Evolutionary conservation across 2,329 filamentous ascomycete species (phyloP).

Genomic region (Alternaria incomplexa): DNA sequence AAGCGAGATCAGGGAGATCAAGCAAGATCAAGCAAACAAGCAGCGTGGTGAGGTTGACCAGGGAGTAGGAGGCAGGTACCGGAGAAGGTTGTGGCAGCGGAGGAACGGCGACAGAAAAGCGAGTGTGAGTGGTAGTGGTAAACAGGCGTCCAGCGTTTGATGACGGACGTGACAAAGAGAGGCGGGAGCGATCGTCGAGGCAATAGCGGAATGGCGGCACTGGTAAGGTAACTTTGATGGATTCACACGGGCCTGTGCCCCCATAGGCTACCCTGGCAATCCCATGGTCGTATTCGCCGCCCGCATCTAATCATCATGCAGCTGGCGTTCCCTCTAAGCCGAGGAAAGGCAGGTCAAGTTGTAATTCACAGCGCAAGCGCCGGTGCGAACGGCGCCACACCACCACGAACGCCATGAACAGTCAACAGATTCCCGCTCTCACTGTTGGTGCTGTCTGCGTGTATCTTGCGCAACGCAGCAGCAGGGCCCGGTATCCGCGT

Average conservation of each 20-base stretch:
- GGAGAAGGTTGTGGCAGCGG: neutral
- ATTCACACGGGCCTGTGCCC: neutral
- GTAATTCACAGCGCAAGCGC: neutral
- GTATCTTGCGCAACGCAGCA: neutral
- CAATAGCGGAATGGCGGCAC: neutral
- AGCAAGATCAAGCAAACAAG: constrained; percentile 1
- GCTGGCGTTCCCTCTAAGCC: neutral
- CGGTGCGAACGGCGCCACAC: neutral
- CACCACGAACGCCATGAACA: neutral
- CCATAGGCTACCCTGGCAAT: neutral
- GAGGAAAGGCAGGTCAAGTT: constrained; percentile 1
- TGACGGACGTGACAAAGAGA: constrained; percentile 11
- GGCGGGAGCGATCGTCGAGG: constrained; percentile 10
- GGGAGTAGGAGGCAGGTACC: neutral
- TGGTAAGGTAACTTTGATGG: neutral
- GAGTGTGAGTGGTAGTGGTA: constrained; percentile 1
- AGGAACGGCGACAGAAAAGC: constrained; percentile 1
- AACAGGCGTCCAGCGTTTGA: constrained; percentile 1
- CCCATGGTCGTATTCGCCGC: constrained; percentile 2
- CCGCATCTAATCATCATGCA: constrained; percentile 11
- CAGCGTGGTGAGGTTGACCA: neutral
- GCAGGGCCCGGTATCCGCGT: neutral
- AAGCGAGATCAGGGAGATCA: neutral
- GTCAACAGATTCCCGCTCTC: no score
- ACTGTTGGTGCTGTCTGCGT: no score